phyloP scores from a whole-genome alignment of 148 eudicot species.

The Cornus suecica region DNA sequence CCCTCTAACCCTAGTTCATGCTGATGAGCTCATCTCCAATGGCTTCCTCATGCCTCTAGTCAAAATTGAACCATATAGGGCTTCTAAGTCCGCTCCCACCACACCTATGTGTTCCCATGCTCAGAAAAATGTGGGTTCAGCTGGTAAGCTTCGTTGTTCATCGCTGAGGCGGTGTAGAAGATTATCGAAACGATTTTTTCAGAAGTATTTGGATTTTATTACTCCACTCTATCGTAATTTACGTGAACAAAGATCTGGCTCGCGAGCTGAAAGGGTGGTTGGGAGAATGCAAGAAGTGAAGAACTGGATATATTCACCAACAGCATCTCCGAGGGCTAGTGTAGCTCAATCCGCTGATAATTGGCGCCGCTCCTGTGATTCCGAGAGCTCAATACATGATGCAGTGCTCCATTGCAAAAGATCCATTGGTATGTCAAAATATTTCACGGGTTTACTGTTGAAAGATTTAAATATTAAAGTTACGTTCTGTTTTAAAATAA shows the following conservation, averaged over 20 bases:
- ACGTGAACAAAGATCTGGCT: conserved; percentile 33
- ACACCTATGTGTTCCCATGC: conserved; percentile 16
- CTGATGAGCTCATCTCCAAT: conserved; percentile 69
- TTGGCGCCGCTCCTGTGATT: conserved; percentile 73
- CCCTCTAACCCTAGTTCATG: conserved; percentile 42
- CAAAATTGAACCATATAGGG: conserved; percentile 23
- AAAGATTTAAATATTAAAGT: too few species aligned
- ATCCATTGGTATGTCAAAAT: conserved; percentile 50
- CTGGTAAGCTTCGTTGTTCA: conserved; percentile 38
- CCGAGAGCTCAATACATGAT: conserved; percentile 81
- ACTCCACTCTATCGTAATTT: conserved; percentile 50
- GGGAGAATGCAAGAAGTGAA: conserved; percentile 18
- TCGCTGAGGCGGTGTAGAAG: conserved; percentile 58
- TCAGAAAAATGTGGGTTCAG: conserved; percentile 19
- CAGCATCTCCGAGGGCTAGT: conserved; percentile 58
- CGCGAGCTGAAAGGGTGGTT: conserved; percentile 26
- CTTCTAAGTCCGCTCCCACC: conserved; percentile 21
- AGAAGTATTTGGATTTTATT: conserved; percentile 49
- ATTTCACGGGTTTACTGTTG: too few species aligned
- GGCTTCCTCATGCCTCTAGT: conserved; percentile 52
- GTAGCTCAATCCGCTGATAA: conserved; percentile 48
- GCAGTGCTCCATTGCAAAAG: conserved; percentile 95
- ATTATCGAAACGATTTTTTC: conserved; percentile 48
- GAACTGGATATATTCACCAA: conserved; percentile 28
- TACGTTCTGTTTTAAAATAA: too few species aligned